Percentiles rank a stretch among this genome's conserved stretches.
phyloP scores from a whole-genome alignment of 129 eudicot species.

The Dittrichia graveolens region DNA sequence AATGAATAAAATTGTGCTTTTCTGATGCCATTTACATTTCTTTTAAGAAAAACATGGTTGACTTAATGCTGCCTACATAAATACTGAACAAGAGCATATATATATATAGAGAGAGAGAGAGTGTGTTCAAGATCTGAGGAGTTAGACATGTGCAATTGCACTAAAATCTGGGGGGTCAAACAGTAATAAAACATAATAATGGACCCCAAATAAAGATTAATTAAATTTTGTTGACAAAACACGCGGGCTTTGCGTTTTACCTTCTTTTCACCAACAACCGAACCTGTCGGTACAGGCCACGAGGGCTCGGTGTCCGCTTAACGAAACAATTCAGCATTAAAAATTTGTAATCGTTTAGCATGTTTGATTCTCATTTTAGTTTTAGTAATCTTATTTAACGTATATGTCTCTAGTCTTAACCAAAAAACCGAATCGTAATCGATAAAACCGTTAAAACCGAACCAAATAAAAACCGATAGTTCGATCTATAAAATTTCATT shows the following conservation, averaged over 20 bases:
- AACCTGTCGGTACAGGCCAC: slow-evolving; percentile 19
- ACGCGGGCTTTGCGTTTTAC: slow-evolving; percentile 7
- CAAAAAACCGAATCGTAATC: too few species aligned
- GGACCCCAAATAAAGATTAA: not conserved
- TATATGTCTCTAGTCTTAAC: too few species aligned
- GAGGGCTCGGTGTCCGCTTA: too few species aligned
- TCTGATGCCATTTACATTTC: too few species aligned
- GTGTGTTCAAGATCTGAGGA: slow-evolving; percentile 6
- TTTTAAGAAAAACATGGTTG: not conserved
- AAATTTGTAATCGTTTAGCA: not conserved
- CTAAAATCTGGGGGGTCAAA: slow-evolving; percentile 5
- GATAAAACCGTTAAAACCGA: too few species aligned
- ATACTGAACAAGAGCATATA: not conserved
- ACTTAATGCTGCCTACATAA: not conserved
- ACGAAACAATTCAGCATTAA: not conserved
- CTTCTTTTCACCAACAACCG: slow-evolving; percentile 31
- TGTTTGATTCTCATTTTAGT: too few species aligned
- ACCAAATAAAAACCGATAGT: too few species aligned
- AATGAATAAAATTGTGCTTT: too few species aligned
- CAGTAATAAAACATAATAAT: slow-evolving; percentile 10
- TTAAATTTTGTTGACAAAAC: slow-evolving; percentile 5
- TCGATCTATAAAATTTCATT: too few species aligned
- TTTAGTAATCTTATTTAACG: too few species aligned
- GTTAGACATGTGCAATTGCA: slow-evolving; percentile 8
- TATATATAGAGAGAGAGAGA: too few species aligned